phyloP scores from a whole-genome alignment of 2,329 filamentous ascomycete genomes.

The Curvularia verruculosa region DNA sequence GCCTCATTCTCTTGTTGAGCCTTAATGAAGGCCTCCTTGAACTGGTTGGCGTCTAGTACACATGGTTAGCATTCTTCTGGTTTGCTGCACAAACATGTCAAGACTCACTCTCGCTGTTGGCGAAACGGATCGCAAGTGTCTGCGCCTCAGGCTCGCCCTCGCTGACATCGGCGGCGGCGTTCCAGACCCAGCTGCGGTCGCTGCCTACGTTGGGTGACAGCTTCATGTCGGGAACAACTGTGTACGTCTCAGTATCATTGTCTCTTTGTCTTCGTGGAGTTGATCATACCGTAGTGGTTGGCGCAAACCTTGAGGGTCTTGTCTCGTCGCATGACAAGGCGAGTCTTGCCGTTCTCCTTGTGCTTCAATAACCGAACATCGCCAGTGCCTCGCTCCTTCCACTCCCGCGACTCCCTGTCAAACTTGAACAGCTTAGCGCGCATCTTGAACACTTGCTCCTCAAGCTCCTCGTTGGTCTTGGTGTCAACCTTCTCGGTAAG shows the following conservation, averaged over 20 bases:
- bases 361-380: constrained; percentile 97
- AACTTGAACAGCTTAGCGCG: constrained; percentile 99
- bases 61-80: constrained; percentile 36
- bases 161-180: constrained; percentile 94
- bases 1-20: constrained; percentile 95
- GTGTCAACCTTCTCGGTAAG: constrained; percentile 96
- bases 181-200: constrained; percentile 99
- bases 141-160: constrained; percentile 97
- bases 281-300: constrained; percentile 91
- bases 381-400: constrained; percentile 98
- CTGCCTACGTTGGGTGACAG: constrained; percentile 96
- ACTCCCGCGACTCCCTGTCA: constrained; percentile 87
- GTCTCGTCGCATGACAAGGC: constrained; percentile 97
- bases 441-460: constrained; percentile 99
- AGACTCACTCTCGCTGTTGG: constrained; percentile 86
- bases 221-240: constrained; percentile 98
- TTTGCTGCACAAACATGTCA: constrained; percentile 47
- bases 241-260: constrained; percentile 28
- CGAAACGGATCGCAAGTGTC: constrained; percentile 95
- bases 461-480: constrained; percentile 97
- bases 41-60: constrained; percentile 81
- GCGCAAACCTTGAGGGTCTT: constrained; percentile 99
- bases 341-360: constrained; percentile 97
- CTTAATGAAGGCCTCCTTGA: constrained; percentile 98
- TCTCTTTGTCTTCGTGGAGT: constrained; percentile 9